Evolutionary conservation across 2,329 filamentous ascomycete species (phyloP), one percentile per base, ranked within the genome.

Genomic region (Metarhizium guizhouense): DNA sequence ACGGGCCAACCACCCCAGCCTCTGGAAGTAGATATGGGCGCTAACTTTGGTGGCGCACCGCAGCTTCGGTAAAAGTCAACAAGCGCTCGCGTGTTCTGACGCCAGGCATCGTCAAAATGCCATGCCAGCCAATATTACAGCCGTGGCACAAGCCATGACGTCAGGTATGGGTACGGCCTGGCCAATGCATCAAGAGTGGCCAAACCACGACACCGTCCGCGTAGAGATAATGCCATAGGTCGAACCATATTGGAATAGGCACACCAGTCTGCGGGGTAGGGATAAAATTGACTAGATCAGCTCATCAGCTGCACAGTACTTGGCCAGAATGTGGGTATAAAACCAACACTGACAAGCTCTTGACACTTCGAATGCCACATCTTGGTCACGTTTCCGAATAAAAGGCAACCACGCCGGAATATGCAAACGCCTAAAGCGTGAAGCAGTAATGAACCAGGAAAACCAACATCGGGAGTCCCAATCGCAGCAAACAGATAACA

Each of bases 401-500:
- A 1, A 42, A 25, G 3, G 25, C 25, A 25, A 25, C 14, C n/a
- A 14, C 40, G 6, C 10, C 40, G 14, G n/a, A 25, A 47, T 6
- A 47, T 6, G 43, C 10, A 20, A 51, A 18, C 14, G 6, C 18
- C 49, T 7, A 16, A 52, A 52, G 50, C 16, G 49, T 48, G 40
- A 32, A 30, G 8, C 32, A 30, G 42, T 14, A 34, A 55, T 48
- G 54, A 25, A 52, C 40, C 48, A 52, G 43, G 30, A 42, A 48
- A 30, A 49, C 18, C 47, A 51, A 25, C 55, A 49, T 18, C 43
- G 30, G 34, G 60, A 61, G 53, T 62, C 63, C 47, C 57, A 57
- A n/a, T 57, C 59, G n/a, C 59, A 54, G 48, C 38, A 48, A n/a
- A 51, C 63, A 14, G 59, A 64, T 42, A 43, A 56, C 38, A 50